Evolutionary conservation across 306 rosid genomes (phyloP).

Genomic region (Glycine soja): DNA sequence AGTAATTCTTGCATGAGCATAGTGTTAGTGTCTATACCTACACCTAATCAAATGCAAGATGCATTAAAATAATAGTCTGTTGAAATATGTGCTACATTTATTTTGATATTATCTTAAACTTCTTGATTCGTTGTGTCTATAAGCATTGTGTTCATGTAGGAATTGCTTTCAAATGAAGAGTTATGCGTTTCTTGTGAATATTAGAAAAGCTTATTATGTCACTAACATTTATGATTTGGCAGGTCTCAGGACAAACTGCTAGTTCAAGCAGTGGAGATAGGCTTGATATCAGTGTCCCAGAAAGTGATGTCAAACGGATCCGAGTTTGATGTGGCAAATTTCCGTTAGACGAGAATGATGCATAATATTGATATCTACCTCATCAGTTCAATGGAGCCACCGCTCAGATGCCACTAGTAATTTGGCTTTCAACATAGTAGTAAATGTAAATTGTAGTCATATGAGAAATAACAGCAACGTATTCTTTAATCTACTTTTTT

Average conservation of each 20-base stretch:
- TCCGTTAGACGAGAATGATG: conserved; percentile 9
- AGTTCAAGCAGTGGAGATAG: conserved; percentile 57
- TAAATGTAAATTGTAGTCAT: conserved; percentile 46
- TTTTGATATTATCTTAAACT: too few species aligned
- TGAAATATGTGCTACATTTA: too few species aligned
- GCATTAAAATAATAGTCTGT: neutral
- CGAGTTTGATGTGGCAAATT: conserved; percentile 48
- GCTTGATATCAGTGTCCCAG: conserved; percentile 84
- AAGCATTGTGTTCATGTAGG: too few species aligned
- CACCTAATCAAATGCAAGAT: neutral
- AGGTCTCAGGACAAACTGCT: conserved; percentile 68
- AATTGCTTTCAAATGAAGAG: too few species aligned
- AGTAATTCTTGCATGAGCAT: neutral
- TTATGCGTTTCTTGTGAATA: conserved; percentile 12
- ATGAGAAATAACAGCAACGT: conserved; percentile 7
- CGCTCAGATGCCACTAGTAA: conserved; percentile 28
- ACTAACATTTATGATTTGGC: conserved; percentile 53
- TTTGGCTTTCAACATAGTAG: conserved; percentile 37
- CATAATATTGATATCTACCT: conserved; percentile 24
- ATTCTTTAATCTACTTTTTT: neutral
- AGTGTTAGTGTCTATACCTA: neutral
- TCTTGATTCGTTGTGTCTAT: too few species aligned
- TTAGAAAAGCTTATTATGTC: neutral
- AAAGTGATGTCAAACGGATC: conserved; percentile 65
- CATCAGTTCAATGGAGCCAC: conserved; percentile 35